Evolutionary conservation across 768 basidiomycete species (phyloP).

Genomic region (Boletus pseudopeckii): DNA sequence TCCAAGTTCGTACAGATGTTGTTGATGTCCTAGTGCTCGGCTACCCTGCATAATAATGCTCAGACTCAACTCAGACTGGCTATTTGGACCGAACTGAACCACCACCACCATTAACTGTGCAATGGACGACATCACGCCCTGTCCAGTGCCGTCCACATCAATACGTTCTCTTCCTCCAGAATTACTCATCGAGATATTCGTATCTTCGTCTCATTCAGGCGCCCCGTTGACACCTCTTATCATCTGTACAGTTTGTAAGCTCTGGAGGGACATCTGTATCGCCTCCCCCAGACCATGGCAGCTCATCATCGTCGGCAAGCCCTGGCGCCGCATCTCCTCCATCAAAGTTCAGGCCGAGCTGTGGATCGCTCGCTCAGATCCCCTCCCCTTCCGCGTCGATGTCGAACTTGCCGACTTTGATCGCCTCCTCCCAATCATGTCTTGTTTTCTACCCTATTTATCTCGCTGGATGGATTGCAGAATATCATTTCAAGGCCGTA

Average conservation of each 20-base stretch:
- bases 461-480: constrained; percentile 56
- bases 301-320: constrained; percentile 49
- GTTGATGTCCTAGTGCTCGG: too few relatives aligned
- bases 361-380: constrained; percentile 52
- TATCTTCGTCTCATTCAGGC: constrained; percentile 35
- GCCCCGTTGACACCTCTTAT: constrained; percentile 48
- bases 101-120: not conserved
- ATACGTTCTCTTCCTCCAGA: constrained; percentile 51
- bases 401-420: constrained; percentile 47
- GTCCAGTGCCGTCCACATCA: not conserved
- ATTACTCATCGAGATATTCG: constrained; percentile 61
- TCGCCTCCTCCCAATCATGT: constrained; percentile 57
- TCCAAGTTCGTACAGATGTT: too few relatives aligned
- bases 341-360: constrained; percentile 48
- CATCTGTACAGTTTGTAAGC: constrained; percentile 51
- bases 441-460: constrained; percentile 55
- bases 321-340: constrained; percentile 30
- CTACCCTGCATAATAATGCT: too few relatives aligned
- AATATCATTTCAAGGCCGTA: constrained; percentile 37
- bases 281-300: constrained; percentile 62
- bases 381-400: constrained; percentile 54
- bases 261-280: constrained; percentile 56
- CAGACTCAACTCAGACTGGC: not conserved
- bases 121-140: not conserved
- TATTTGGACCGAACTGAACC: not conserved